A percentile compares a stretch with the other conserved stretches of the same genome.
Evolutionary conservation across 139 green algal genomes (phyloP).

Genomic region (Chlamydomonas incerta): DNA sequence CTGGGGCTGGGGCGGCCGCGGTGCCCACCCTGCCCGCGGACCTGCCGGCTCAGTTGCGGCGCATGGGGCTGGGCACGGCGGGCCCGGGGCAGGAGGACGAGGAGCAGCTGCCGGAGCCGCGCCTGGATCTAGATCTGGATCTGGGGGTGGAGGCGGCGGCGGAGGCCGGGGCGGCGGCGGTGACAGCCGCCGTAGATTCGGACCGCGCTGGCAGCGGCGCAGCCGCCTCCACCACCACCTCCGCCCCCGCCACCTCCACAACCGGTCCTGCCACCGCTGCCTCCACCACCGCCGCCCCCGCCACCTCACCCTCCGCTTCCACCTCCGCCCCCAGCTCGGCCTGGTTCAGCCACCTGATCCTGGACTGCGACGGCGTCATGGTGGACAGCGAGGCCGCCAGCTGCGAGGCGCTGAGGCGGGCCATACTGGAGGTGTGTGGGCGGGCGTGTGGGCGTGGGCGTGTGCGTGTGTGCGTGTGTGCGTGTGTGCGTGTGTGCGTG

Average conservation of each 20-base stretch:
- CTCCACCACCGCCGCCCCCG: neutral
- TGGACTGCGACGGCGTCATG: constrained; percentile 88
- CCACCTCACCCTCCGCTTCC: neutral
- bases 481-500: too few relatives aligned
- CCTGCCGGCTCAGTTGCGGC: constrained; percentile 3
- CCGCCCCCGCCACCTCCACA: too few relatives aligned
- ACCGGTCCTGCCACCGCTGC: too few relatives aligned
- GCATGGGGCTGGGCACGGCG: constrained; percentile 27
- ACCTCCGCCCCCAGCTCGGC: neutral
- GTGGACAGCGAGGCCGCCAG: constrained; percentile 79
- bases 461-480: too few relatives aligned
- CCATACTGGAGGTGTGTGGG: constrained; percentile 63
- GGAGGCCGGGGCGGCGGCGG: too few relatives aligned
- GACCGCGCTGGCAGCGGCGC: neutral
- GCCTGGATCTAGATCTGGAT: neutral
- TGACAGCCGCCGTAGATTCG: too few relatives aligned
- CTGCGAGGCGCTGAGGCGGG: constrained; percentile 76
- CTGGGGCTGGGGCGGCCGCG: neutral
- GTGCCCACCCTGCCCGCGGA: neutral
- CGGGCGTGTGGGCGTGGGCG: neutral
- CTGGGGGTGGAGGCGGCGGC: too few relatives aligned
- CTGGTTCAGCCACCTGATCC: constrained; percentile 71
- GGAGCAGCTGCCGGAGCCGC: constrained; percentile 34
- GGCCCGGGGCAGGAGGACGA: constrained; percentile 25
- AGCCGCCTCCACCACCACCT: neutral